These are phyloP conservation scores for Prototheca cutis DNA, from an alignment of 163 green algal genomes.

Conservation along the genomic window DNA sequence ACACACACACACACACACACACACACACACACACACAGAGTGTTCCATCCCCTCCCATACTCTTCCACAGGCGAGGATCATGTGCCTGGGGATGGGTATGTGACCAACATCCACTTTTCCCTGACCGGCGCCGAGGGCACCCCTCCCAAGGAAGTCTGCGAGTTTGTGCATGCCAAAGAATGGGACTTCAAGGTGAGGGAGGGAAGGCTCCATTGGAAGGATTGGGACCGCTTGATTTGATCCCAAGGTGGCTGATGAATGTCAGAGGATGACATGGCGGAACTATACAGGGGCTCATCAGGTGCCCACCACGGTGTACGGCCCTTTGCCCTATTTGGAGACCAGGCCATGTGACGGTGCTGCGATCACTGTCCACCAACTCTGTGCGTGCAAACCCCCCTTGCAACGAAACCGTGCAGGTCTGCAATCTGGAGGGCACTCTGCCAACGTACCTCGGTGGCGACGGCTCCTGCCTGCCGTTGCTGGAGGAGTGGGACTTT, in stretches of 20 bases:
- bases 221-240: too few species aligned
- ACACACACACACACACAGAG: neutral
- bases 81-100: conserved; percentile 3
- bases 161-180: conserved; percentile 4
- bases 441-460: neutral
- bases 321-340: too few species aligned
- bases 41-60: neutral
- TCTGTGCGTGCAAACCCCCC: too few species aligned
- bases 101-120: conserved; percentile 13
- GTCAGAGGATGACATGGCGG: too few species aligned
- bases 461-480: conserved; percentile 6
- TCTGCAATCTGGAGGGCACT: conserved; percentile 4
- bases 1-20: too few species aligned
- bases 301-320: too few species aligned
- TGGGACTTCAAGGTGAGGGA: conserved; percentile 17
- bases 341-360: too few species aligned
- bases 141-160: neutral
- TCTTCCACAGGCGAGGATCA: conserved; percentile 5
- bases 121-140: conserved; percentile 8
- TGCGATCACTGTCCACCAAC: too few species aligned
- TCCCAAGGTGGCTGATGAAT: too few species aligned
- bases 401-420: too few species aligned
- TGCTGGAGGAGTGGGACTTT: conserved; percentile 11
- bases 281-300: too few species aligned
- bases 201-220: too few species aligned